A percentile compares a stretch with the other conserved stretches of the same genome.
Evolutionary conservation across 2,329 filamentous ascomycete genomes (phyloP).

Genomic region (Xylariomycetidae sp.): DNA sequence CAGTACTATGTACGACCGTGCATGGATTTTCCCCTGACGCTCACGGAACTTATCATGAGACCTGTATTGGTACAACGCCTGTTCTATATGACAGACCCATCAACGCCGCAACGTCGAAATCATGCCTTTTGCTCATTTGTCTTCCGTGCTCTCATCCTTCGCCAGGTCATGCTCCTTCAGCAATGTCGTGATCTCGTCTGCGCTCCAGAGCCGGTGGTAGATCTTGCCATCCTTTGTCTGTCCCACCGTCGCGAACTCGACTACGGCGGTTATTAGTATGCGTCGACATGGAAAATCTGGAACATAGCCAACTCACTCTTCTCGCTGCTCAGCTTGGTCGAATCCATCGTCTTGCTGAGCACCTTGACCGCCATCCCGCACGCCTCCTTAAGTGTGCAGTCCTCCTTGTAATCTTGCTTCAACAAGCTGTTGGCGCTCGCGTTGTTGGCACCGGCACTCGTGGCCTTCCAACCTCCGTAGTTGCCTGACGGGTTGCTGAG

Average conservation of each 20-base stretch:
- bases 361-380: slow-evolving; percentile 98
- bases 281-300: slow-evolving; percentile 7
- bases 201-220: slow-evolving; percentile 96
- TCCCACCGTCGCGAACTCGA: slow-evolving; percentile 97
- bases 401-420: slow-evolving; percentile 99
- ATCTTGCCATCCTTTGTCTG: slow-evolving; percentile 93
- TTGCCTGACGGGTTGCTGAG: slow-evolving; percentile 98
- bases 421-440: slow-evolving; percentile 92
- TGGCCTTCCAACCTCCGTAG: slow-evolving; percentile 99
- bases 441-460: slow-evolving; percentile 95
- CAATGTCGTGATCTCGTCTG: slow-evolving; percentile 90
- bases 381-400: slow-evolving; percentile 91
- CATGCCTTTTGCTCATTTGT: slow-evolving; percentile 41
- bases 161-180: slow-evolving; percentile 93
- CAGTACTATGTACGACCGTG: too few relatives aligned
- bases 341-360: slow-evolving; percentile 99
- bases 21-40: too few relatives aligned
- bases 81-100: slow-evolving; percentile 9
- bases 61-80: slow-evolving; percentile 17
- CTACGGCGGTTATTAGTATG: slow-evolving; percentile 39
- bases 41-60: background rate
- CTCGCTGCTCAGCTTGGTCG: slow-evolving; percentile 96
- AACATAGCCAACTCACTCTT: slow-evolving; percentile 59
- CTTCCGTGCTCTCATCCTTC: slow-evolving; percentile 71
- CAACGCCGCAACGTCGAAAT: slow-evolving; percentile 3